These are phyloP conservation scores for Mallotus repandus DNA, from an alignment of 441 rosid species.

Conservation along the genomic window DNA sequence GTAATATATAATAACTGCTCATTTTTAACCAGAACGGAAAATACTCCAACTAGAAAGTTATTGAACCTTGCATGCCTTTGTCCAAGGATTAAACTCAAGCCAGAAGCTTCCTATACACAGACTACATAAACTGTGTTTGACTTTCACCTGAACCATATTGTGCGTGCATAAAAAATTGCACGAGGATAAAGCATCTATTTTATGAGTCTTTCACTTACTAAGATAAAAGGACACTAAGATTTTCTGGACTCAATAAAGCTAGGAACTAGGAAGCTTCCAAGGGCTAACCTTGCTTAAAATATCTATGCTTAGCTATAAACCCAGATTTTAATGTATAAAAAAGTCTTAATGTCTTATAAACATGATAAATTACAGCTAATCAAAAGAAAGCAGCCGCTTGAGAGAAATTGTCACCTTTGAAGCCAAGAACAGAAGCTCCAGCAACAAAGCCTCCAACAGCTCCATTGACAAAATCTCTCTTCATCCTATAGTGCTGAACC, in stretches of 20 bases:
- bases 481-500: conserved; percentile 58
- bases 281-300: not conserved
- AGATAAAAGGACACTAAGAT: not conserved
- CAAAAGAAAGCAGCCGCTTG: not conserved
- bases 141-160: not conserved
- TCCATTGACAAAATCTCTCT: conserved; percentile 88
- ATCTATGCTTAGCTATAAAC: not conserved
- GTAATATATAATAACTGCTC: not conserved
- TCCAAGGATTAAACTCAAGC: not conserved
- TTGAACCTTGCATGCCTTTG: not conserved
- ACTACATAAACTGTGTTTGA: not conserved
- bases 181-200: not conserved
- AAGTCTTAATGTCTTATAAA: no score
- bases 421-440: conserved; percentile 83
- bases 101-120: not conserved
- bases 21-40: not conserved
- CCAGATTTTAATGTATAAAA: no score
- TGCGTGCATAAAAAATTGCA: not conserved
- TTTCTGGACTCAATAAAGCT: not conserved
- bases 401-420: conserved; percentile 44
- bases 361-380: not conserved
- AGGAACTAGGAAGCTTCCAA: not conserved
- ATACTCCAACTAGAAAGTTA: not conserved
- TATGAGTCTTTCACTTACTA: not conserved
- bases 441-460: conserved; percentile 89